Percentiles rank a stretch among this genome's conserved stretches.
Evolutionary conservation across 805 yeast genomes (phyloP).

Genomic region (Saturnispora zaruensis): DNA sequence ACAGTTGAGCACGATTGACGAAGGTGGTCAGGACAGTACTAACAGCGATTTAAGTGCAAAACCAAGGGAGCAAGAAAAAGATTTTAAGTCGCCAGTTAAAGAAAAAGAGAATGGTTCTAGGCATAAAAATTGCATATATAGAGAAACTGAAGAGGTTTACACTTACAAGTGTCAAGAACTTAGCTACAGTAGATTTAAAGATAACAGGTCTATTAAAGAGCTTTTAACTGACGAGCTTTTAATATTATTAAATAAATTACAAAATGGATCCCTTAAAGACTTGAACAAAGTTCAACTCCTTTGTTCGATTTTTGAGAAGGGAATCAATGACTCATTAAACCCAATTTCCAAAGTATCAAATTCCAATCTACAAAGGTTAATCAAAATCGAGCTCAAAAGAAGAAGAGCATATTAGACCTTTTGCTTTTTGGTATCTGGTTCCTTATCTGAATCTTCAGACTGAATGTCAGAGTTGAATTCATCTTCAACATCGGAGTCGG

Average conservation of each 20-base stretch:
- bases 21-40: slow-evolving; percentile 2
- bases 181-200: neutral
- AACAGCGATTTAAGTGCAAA: neutral
- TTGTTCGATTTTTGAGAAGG: slow-evolving; percentile 10
- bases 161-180: neutral
- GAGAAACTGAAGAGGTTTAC: neutral
- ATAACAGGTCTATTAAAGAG: neutral
- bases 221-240: neutral
- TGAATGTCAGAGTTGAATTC: slow-evolving; percentile 31
- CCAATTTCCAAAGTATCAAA: slow-evolving; percentile 9
- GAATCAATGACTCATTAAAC: neutral
- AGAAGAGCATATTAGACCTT: slow-evolving; percentile 10
- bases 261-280: slow-evolving; percentile 7
- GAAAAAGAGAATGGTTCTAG: neutral
- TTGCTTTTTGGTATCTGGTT: slow-evolving; percentile 15
- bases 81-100: neutral
- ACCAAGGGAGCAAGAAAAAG: neutral
- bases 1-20: slow-evolving; percentile 11
- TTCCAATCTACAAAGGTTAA: neutral
- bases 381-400: slow-evolving; percentile 7
- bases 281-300: slow-evolving; percentile 8
- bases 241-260: neutral
- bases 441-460: slow-evolving; percentile 35
- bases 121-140: neutral
- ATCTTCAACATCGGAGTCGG: slow-evolving; percentile 58